Evolutionary conservation across 192 early-diverging fungal species (phyloP).

Genomic region (Funneliformis geosporum): DNA sequence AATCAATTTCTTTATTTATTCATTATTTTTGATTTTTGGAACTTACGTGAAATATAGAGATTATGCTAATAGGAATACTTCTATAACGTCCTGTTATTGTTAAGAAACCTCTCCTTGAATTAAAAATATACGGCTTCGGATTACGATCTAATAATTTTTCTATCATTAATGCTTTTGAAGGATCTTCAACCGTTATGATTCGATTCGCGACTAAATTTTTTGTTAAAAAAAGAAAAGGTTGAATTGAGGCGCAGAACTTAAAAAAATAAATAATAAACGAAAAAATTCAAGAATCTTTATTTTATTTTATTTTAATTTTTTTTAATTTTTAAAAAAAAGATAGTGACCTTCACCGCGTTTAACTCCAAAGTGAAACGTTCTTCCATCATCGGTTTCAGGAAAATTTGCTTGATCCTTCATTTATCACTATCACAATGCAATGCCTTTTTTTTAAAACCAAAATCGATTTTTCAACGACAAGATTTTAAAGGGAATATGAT

Average conservation of each 20-base stretch:
- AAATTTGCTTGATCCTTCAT: conserved; percentile 22
- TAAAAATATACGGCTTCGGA: conserved; percentile 43
- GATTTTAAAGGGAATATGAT: background rate
- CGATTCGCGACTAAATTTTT: conserved; percentile 70
- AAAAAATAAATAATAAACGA: background rate
- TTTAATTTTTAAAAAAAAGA: background rate
- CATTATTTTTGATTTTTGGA: no score
- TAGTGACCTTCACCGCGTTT: conserved; percentile 62
- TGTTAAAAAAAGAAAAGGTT: background rate
- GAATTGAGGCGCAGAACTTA: background rate
- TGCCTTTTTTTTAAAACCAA: background rate
- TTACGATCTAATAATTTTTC: conserved; percentile 64
- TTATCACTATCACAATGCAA: background rate
- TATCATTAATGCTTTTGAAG: conserved; percentile 66
- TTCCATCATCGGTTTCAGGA: conserved; percentile 8
- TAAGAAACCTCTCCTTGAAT: conserved; percentile 77
- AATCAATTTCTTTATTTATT: background rate
- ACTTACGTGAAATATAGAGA: conserved; percentile 64
- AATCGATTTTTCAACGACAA: background rate
- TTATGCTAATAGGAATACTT: conserved; percentile 72
- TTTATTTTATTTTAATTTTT: no score
- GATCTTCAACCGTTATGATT: conserved; percentile 88
- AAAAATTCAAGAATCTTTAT: conserved; percentile 23
- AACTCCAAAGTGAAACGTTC: conserved; percentile 65
- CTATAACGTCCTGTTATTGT: conserved; percentile 85